phyloP scores from a whole-genome alignment of 805 yeast genomes.

The Candida oleophila region DNA sequence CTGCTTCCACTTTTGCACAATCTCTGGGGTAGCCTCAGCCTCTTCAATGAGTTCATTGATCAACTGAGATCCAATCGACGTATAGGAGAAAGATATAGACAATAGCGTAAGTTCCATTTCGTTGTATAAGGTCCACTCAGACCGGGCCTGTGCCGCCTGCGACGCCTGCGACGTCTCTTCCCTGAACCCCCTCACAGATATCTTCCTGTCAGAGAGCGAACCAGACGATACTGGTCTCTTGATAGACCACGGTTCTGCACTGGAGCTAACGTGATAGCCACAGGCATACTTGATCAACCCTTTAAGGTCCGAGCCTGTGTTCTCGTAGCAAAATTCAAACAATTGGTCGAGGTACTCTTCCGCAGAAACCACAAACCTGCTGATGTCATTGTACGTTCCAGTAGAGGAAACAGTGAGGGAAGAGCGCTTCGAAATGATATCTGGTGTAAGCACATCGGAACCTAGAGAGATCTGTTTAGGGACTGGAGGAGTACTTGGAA shows the following conservation, averaged over 20 bases:
- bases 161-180: background rate
- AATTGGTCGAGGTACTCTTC: conserved; percentile 33
- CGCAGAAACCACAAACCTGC: conserved; percentile 29
- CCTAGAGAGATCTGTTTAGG: conserved; percentile 14
- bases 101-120: conserved; percentile 29
- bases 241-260: conserved; percentile 17
- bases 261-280: conserved; percentile 1
- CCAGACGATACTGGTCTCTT: conserved; percentile 3
- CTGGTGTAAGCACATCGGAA: conserved; percentile 7
- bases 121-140: conserved; percentile 27
- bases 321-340: conserved; percentile 12
- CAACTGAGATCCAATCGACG: conserved; percentile 34
- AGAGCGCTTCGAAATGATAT: conserved; percentile 17
- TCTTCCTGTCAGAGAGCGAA: background rate
- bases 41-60: conserved; percentile 34
- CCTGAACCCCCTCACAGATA: background rate
- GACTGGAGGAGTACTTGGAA: conserved; percentile 34
- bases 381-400: conserved; percentile 20
- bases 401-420: conserved; percentile 10
- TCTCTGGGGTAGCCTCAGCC: conserved; percentile 10
- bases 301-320: conserved; percentile 3
- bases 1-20: conserved; percentile 35
- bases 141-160: background rate
- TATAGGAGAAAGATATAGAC: conserved; percentile 27
- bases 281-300: conserved; percentile 7